Percentiles rank a stretch among this genome's conserved stretches.
These are phyloP conservation scores for Peronospora belbahrii DNA, from an alignment of 352 stramenopile species.

Conservation along the genomic window DNA sequence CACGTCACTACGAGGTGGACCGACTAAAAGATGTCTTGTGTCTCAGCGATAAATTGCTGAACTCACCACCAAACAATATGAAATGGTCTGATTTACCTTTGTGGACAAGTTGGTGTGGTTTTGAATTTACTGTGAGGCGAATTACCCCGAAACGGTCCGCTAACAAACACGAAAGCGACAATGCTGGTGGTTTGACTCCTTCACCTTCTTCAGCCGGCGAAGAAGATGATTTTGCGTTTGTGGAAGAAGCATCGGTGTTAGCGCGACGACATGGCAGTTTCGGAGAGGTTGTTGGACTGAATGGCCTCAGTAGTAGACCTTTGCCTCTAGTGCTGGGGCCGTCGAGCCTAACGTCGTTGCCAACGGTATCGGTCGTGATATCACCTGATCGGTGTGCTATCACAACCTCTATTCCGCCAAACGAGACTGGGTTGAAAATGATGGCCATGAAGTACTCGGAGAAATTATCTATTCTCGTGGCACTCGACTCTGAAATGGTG, in stretches of 20 bases:
- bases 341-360: constrained; percentile 43
- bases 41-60: constrained; percentile 59
- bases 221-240: constrained; percentile 75
- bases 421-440: constrained; percentile 55
- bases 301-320: constrained; percentile 33
- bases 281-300: constrained; percentile 35
- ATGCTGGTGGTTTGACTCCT: not conserved
- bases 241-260: constrained; percentile 62
- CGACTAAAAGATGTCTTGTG: constrained; percentile 57
- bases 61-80: constrained; percentile 21
- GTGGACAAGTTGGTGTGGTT: constrained; percentile 61
- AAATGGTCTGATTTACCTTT: constrained; percentile 50
- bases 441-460: constrained; percentile 77
- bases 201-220: constrained; percentile 24
- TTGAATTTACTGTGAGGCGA: constrained; percentile 46
- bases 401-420: constrained; percentile 52
- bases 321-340: constrained; percentile 40
- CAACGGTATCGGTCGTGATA: constrained; percentile 40
- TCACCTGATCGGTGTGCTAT: constrained; percentile 40
- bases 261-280: constrained; percentile 57
- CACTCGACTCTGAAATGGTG: constrained; percentile 66
- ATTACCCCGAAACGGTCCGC: constrained; percentile 8
- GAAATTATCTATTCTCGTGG: constrained; percentile 69
- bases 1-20: constrained; percentile 66
- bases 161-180: constrained; percentile 1